These are phyloP conservation scores for Rhododendron williamsianum DNA, from an alignment of 148 eudicot genomes.

Conservation along the genomic window DNA sequence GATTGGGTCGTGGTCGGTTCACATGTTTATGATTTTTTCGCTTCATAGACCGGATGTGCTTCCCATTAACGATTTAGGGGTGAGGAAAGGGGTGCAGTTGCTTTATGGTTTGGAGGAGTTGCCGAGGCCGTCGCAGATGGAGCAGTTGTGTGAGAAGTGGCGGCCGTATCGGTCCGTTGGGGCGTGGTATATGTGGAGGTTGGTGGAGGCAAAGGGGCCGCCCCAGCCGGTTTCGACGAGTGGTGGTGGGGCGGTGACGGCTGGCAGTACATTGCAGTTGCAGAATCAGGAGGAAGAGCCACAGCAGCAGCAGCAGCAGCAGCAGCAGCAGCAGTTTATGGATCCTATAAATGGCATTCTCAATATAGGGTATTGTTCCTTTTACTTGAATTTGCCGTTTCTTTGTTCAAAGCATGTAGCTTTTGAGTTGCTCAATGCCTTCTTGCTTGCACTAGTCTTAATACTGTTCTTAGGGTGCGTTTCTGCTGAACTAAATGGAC, in stretches of 20 bases:
- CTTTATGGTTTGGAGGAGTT: constrained; percentile 39
- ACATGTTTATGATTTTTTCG: constrained; percentile 59
- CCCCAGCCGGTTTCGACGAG: constrained; percentile 8
- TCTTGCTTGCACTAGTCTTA: neutral
- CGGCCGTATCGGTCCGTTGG: constrained; percentile 53
- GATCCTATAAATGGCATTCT: constrained; percentile 48
- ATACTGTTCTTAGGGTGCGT: neutral
- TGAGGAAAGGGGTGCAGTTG: constrained; percentile 51
- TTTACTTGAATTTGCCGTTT: neutral
- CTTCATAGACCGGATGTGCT: constrained; percentile 54
- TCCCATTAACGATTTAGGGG: constrained; percentile 48
- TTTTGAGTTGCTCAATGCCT: neutral
- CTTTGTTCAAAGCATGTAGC: neutral
- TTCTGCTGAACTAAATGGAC: neutral
- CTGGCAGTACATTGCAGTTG: constrained; percentile 19
- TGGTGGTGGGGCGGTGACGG: constrained; percentile 17
- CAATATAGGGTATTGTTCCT: constrained; percentile 35
- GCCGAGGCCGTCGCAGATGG: constrained; percentile 59
- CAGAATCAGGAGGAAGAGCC: constrained; percentile 14
- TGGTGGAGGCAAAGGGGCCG: constrained; percentile 35
- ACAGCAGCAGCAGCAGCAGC: too few relatives aligned
- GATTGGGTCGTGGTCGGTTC: constrained; percentile 62
- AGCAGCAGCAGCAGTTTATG: constrained; percentile 39
- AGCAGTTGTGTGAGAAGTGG: constrained; percentile 58
- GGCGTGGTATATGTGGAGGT: constrained; percentile 57